phyloP scores from a whole-genome alignment of 805 yeast species.

The Ogataea neopini region DNA sequence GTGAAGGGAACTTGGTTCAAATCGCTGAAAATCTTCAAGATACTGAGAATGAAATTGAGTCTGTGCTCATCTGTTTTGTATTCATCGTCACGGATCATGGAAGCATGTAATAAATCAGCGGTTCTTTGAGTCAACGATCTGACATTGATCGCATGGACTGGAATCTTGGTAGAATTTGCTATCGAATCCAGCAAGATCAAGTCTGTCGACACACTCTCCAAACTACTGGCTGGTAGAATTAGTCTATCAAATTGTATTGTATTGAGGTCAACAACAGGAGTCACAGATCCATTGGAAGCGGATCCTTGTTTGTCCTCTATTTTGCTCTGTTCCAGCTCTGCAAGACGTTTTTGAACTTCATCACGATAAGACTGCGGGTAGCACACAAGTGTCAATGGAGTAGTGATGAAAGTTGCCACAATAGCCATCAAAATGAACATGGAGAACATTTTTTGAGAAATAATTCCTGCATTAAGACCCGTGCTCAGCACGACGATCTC shows the following conservation, averaged over 20 bases:
- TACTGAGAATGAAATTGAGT: conserved; percentile 39
- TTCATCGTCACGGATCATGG: conserved; percentile 36
- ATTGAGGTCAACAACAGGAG: conserved; percentile 28
- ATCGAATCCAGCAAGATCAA: conserved; percentile 32
- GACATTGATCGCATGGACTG: conserved; percentile 54
- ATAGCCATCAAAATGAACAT: conserved; percentile 86
- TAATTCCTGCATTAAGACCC: conserved; percentile 71
- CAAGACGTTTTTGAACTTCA: conserved; percentile 39
- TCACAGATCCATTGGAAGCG: conserved; percentile 33
- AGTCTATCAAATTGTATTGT: conserved; percentile 25
- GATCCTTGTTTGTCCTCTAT: conserved; percentile 27
- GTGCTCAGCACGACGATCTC: conserved; percentile 77
- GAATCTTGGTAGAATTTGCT: conserved; percentile 25
- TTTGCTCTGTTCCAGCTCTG: conserved; percentile 18
- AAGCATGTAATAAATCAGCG: conserved; percentile 67
- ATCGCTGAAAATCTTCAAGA: conserved; percentile 35
- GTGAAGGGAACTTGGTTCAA: conserved; percentile 31
- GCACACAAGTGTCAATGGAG: conserved; percentile 63
- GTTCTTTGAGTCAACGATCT: conserved; percentile 66
- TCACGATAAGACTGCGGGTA: conserved; percentile 67
- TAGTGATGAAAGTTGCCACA: conserved; percentile 74
- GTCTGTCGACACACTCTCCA: conserved; percentile 33
- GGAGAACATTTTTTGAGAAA: conserved; percentile 63
- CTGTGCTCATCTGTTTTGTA: conserved; percentile 28
- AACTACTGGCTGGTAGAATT: conserved; percentile 28